phyloP scores from a whole-genome alignment of 192 early-diverging fungal genomes.

The Backusella parvicylindrica region DNA sequence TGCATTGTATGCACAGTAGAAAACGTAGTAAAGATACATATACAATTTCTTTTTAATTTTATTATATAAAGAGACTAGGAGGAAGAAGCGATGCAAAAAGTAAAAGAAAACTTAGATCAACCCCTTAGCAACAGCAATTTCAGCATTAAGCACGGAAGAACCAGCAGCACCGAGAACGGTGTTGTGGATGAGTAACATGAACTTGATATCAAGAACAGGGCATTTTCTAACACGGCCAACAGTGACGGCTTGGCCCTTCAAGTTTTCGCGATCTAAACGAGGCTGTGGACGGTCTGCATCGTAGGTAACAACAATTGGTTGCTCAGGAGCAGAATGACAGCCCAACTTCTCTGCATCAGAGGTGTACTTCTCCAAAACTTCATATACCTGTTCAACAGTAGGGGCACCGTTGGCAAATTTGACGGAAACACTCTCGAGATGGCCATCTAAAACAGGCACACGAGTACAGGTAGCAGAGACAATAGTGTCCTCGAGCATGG shows the following conservation, averaged over 20 bases:
- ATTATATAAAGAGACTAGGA: background rate
- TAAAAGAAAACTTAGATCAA: constrained; percentile 30
- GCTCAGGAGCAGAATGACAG: constrained; percentile 76
- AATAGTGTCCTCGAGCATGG: constrained; percentile 51
- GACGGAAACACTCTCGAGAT: constrained; percentile 86
- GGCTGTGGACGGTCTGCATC: constrained; percentile 91
- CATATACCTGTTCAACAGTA: constrained; percentile 69
- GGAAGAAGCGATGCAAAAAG: background rate
- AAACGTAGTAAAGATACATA: background rate
- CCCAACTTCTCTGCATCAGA: constrained; percentile 79
- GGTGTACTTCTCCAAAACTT: constrained; percentile 68
- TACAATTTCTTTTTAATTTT: background rate
- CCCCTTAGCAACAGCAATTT: constrained; percentile 86
- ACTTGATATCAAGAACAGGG: constrained; percentile 88
- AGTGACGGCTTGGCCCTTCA: constrained; percentile 86
- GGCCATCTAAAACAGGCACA: constrained; percentile 95
- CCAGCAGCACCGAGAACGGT: constrained; percentile 96
- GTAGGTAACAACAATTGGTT: constrained; percentile 72
- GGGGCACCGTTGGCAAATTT: constrained; percentile 78
- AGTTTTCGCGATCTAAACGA: constrained; percentile 82
- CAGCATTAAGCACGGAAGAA: constrained; percentile 90
- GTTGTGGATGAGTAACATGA: constrained; percentile 90
- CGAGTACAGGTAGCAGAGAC: constrained; percentile 96
- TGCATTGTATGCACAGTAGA: background rate
- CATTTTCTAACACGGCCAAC: constrained; percentile 88